Evolutionary conservation across 148 eudicot species (phyloP).

Genomic region (Vaccinium myrtillus): DNA sequence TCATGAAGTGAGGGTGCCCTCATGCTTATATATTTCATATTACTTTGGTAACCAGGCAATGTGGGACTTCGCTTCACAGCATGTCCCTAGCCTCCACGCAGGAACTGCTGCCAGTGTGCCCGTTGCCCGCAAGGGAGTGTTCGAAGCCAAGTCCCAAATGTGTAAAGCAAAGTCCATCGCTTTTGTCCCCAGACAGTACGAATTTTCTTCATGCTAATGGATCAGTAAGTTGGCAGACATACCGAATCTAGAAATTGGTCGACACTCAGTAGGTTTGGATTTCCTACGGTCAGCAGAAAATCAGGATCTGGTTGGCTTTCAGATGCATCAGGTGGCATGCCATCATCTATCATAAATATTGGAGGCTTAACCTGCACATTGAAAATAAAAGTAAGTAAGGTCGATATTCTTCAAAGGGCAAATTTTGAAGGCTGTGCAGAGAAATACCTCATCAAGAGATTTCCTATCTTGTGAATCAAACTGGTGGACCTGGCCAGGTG

Average conservation of each 20-base stretch:
- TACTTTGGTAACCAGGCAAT: too few relatives aligned
- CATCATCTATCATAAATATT: slow-evolving; percentile 40
- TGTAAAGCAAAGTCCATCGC: not conserved
- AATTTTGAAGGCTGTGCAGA: not conserved
- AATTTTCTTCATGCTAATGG: not conserved
- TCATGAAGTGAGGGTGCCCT: too few relatives aligned
- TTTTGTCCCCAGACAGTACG: not conserved
- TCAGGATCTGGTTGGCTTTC: slow-evolving; percentile 35
- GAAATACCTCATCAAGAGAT: slow-evolving; percentile 46
- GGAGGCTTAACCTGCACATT: slow-evolving; percentile 34
- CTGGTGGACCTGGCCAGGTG: slow-evolving; percentile 36
- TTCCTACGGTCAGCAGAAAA: slow-evolving; percentile 33
- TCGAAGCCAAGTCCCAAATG: not conserved
- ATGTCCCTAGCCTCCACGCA: not conserved
- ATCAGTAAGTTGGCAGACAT: slow-evolving; percentile 14
- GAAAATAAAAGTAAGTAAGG: not conserved
- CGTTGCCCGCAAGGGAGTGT: not conserved
- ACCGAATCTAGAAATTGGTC: slow-evolving; percentile 63
- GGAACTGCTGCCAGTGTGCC: not conserved
- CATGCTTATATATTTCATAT: too few relatives aligned
- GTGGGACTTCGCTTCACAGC: too few relatives aligned
- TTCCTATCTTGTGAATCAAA: slow-evolving; percentile 30
- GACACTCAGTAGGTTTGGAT: slow-evolving; percentile 43
- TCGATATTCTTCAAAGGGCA: not conserved
- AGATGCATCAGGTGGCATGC: slow-evolving; percentile 19